These are phyloP conservation scores for Sugiyamaella marilandica DNA, from an alignment of 805 yeast genomes.

Conservation along the genomic window DNA sequence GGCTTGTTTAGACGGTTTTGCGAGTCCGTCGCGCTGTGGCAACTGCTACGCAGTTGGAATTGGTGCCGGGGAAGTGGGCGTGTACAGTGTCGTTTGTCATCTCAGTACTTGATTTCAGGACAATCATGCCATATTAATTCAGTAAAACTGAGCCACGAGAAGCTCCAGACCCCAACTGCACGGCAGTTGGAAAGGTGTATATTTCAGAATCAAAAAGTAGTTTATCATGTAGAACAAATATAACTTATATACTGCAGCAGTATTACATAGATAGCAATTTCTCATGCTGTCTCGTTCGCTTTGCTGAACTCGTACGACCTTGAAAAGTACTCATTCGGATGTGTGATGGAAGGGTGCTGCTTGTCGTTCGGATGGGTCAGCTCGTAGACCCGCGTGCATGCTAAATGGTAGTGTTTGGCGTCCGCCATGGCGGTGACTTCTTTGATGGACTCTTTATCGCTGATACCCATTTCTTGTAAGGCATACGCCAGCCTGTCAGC, in stretches of 20 bases:
- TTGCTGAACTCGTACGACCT: conserved; percentile 33
- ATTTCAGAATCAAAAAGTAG: too few species aligned
- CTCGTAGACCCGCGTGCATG: conserved; percentile 88
- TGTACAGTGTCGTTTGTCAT: too few species aligned
- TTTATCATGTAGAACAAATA: too few species aligned
- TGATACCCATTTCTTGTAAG: conserved; percentile 60
- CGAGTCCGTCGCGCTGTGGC: too few species aligned
- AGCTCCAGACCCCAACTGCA: too few species aligned
- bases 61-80: too few species aligned
- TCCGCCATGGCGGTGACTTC: conserved; percentile 64
- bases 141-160: too few species aligned
- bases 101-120: too few species aligned
- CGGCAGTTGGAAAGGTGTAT: too few species aligned
- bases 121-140: too few species aligned
- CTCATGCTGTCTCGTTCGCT: not conserved
- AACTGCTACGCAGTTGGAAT: too few species aligned
- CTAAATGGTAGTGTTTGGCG: conserved; percentile 70
- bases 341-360: conserved; percentile 54
- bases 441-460: conserved; percentile 49
- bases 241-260: not conserved
- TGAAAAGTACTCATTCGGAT: conserved; percentile 86
- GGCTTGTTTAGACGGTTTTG: too few species aligned
- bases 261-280: not conserved
- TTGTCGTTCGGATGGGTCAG: conserved; percentile 44
- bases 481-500: conserved; percentile 56